A percentile compares a stretch with the other conserved stretches of the same genome.
These are phyloP conservation scores for Yarrowia hollandica DNA, from an alignment of 805 yeast genomes.

Conservation along the genomic window DNA sequence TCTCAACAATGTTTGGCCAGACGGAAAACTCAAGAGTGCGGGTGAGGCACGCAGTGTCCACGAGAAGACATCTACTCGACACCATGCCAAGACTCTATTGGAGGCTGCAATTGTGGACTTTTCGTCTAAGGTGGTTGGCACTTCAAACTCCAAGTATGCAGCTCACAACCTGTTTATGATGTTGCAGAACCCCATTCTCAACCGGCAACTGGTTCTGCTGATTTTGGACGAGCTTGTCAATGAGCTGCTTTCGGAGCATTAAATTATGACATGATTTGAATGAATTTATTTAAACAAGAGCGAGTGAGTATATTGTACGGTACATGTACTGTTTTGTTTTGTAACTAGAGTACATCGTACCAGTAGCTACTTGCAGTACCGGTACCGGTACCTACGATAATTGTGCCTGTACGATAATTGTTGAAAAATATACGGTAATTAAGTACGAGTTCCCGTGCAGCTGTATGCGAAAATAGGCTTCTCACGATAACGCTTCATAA, in stretches of 20 bases:
- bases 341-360: too few species aligned
- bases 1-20: constrained; percentile 50
- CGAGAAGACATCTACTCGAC: constrained; percentile 55
- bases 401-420: too few species aligned
- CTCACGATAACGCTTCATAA: too few species aligned
- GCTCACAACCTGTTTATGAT: constrained; percentile 58
- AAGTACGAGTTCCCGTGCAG: too few species aligned
- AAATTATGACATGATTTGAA: constrained; percentile 25
- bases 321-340: too few species aligned
- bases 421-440: too few species aligned
- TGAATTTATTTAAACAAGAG: constrained; percentile 31
- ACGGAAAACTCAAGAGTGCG: constrained; percentile 47
- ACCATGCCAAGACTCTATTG: constrained; percentile 60
- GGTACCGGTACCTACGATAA: too few species aligned
- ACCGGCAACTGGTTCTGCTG: constrained; percentile 60
- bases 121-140: constrained; percentile 73
- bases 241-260: constrained; percentile 42
- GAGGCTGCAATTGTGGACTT: constrained; percentile 61
- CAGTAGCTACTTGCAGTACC: too few species aligned
- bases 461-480: too few species aligned
- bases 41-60: constrained; percentile 46
- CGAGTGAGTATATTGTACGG: too few species aligned
- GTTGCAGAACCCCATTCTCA: constrained; percentile 72
- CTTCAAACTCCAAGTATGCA: constrained; percentile 62
- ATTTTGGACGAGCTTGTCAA: constrained; percentile 58